Evolutionary conservation across 2,329 filamentous ascomycete genomes (phyloP).

Genomic region (Apiospora marii): DNA sequence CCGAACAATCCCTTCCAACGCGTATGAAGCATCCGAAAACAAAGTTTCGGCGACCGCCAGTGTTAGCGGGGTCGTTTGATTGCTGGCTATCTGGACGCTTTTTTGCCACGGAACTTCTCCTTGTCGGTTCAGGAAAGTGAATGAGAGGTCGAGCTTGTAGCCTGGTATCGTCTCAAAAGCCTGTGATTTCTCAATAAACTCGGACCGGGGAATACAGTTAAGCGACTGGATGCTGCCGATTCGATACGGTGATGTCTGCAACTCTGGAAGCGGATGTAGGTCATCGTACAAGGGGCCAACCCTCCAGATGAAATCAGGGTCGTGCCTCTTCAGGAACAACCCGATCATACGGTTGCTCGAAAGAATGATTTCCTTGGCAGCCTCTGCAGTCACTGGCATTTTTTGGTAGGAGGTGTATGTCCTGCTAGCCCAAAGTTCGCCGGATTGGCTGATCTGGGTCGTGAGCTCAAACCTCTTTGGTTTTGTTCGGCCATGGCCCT

Average conservation of each 20-base stretch:
- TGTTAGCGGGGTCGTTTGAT: slow-evolving; percentile 56
- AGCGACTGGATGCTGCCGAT: slow-evolving; percentile 53
- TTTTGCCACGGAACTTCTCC: slow-evolving; percentile 48
- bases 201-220: slow-evolving; percentile 54
- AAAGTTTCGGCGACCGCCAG: slow-evolving; percentile 55
- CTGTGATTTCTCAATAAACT: slow-evolving; percentile 54
- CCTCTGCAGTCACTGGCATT: slow-evolving; percentile 51
- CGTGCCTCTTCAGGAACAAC: slow-evolving; percentile 58
- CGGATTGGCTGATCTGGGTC: slow-evolving; percentile 53
- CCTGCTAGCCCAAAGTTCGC: slow-evolving; percentile 51
- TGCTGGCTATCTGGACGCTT: slow-evolving; percentile 53
- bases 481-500: slow-evolving; percentile 48
- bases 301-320: slow-evolving; percentile 58
- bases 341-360: slow-evolving; percentile 60
- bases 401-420: slow-evolving; percentile 60
- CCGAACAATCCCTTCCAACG: slow-evolving; percentile 51
- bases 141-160: slow-evolving; percentile 55
- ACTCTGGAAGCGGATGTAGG: background rate
- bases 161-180: slow-evolving; percentile 57
- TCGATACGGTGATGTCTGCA: slow-evolving; percentile 43
- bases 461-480: slow-evolving; percentile 57
- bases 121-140: slow-evolving; percentile 50
- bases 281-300: slow-evolving; percentile 51
- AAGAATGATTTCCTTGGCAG: slow-evolving; percentile 55
- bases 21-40: slow-evolving; percentile 53